Evolutionary conservation across 2,329 filamentous ascomycete species (phyloP).

Genomic region (Ophiocordyceps robertsii): DNA sequence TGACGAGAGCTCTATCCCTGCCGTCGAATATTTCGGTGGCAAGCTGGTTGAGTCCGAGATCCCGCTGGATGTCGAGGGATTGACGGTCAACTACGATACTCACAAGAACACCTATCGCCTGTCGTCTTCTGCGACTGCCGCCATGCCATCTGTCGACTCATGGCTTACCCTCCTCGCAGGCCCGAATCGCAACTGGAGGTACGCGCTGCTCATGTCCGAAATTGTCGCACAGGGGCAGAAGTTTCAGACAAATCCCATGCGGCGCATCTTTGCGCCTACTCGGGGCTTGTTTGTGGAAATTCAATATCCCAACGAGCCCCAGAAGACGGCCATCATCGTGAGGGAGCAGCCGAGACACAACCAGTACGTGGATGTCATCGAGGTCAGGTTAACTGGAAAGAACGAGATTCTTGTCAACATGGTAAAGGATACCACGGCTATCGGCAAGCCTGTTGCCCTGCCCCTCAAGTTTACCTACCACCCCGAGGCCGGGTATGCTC

Average conservation of each 20-base stretch:
- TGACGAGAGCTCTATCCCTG: slow-evolving; percentile 62
- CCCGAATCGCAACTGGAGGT: slow-evolving; percentile 76
- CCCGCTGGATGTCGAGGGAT: slow-evolving; percentile 69
- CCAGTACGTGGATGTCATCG: slow-evolving; percentile 77
- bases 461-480: slow-evolving; percentile 86
- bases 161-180: slow-evolving; percentile 88
- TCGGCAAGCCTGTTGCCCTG: slow-evolving; percentile 69
- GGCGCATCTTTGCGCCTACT: slow-evolving; percentile 75
- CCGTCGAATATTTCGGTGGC: slow-evolving; percentile 91
- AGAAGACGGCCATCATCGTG: slow-evolving; percentile 74
- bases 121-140: slow-evolving; percentile 57
- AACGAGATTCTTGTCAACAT: slow-evolving; percentile 79
- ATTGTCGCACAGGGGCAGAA: slow-evolving; percentile 91
- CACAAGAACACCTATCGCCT: slow-evolving; percentile 76
- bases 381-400: slow-evolving; percentile 61
- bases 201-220: slow-evolving; percentile 86
- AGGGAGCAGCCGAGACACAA: slow-evolving; percentile 78
- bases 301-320: slow-evolving; percentile 62
- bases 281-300: slow-evolving; percentile 87
- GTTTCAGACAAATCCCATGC: slow-evolving; percentile 94
- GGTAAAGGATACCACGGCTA: slow-evolving; percentile 83
- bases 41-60: slow-evolving; percentile 61
- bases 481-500: slow-evolving; percentile 92
- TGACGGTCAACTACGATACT: slow-evolving; percentile 67
- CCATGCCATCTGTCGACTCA: slow-evolving; percentile 64